These are phyloP conservation scores for Sarcomyxa edulis DNA, from an alignment of 768 basidiomycete species.

Conservation along the genomic window DNA sequence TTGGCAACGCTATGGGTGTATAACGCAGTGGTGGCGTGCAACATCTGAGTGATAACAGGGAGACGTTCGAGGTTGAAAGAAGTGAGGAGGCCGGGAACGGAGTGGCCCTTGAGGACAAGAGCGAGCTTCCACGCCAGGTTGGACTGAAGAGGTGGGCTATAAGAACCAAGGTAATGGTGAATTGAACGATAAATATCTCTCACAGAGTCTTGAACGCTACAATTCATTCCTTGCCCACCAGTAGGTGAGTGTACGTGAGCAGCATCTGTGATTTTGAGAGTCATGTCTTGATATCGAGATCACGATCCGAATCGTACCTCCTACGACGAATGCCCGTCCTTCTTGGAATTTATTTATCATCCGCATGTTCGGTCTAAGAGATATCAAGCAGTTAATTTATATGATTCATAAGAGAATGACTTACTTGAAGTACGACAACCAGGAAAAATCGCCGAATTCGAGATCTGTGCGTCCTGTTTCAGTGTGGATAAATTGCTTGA, in stretches of 20 bases:
- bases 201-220: constrained; percentile 20
- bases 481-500: constrained; percentile 9
- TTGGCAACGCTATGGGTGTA: constrained; percentile 12
- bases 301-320: constrained; percentile 12
- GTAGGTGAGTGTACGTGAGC: constrained; percentile 17
- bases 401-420: too few relatives aligned
- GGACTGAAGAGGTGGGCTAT: constrained; percentile 8
- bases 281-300: neutral
- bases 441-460: constrained; percentile 8
- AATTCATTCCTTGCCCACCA: constrained; percentile 21
- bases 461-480: constrained; percentile 11
- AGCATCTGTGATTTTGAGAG: constrained; percentile 10
- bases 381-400: neutral
- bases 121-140: constrained; percentile 26
- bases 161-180: neutral
- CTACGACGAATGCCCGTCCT: constrained; percentile 18
- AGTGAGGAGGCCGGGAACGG: constrained; percentile 13
- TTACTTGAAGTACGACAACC: constrained; percentile 12
- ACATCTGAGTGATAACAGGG: constrained; percentile 25
- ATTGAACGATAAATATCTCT: too few relatives aligned
- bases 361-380: constrained; percentile 19
- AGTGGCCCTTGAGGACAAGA: constrained; percentile 17
- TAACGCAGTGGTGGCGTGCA: constrained; percentile 17
- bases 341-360: constrained; percentile 19
- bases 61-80: constrained; percentile 22